Evolutionary conservation across 139 green algal genomes (phyloP).

Genomic region (Marvania coccoides): DNA sequence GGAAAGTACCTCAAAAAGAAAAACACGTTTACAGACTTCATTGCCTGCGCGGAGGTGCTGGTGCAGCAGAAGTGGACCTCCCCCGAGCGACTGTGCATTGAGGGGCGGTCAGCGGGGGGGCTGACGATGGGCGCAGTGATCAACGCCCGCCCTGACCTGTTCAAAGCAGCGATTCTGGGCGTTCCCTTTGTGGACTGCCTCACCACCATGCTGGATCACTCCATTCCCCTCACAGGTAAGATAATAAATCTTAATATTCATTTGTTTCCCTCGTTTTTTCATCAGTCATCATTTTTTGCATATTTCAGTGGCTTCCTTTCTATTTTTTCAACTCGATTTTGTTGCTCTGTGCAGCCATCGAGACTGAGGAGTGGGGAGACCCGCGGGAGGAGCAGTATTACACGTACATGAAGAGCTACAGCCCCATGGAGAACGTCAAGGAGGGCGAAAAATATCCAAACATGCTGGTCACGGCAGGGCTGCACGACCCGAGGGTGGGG

Average conservation of each 20-base stretch:
- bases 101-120: constrained; percentile 66
- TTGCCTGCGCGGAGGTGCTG: constrained; percentile 59
- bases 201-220: constrained; percentile 67
- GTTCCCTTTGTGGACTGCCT: constrained; percentile 92
- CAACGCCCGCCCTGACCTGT: constrained; percentile 69
- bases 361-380: constrained; percentile 69
- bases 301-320: too few species aligned
- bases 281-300: too few species aligned
- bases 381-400: constrained; percentile 49
- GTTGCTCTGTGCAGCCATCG: constrained; percentile 15
- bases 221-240: constrained; percentile 45
- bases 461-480: constrained; percentile 73
- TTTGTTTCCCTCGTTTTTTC: too few species aligned
- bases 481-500: constrained; percentile 76
- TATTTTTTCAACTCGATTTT: not conserved
- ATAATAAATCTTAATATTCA: too few species aligned
- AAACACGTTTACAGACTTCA: constrained; percentile 81
- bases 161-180: constrained; percentile 23
- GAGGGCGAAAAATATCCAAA: constrained; percentile 59
- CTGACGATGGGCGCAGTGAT: constrained; percentile 63
- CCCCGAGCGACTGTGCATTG: constrained; percentile 36
- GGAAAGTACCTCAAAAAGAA: constrained; percentile 72
- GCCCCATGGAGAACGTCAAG: constrained; percentile 83
- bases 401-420: constrained; percentile 82
- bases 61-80: constrained; percentile 46